phyloP scores from a whole-genome alignment of 805 yeast genomes.

The Nakazawaea sp. region DNA sequence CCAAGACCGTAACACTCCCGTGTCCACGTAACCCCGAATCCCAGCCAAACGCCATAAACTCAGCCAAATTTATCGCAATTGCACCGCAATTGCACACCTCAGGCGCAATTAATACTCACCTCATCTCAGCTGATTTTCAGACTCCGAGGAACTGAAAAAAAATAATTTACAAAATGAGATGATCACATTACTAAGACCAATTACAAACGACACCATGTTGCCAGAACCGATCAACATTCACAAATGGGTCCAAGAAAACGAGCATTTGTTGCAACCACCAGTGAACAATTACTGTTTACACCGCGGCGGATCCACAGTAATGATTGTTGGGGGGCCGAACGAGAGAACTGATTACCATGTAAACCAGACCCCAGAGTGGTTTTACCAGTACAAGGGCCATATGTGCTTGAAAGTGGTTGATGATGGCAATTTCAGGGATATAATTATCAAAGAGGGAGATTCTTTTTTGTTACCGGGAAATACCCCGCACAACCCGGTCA shows the following conservation, averaged over 20 bases:
- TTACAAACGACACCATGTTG: no score
- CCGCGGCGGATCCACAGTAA: constrained; percentile 86
- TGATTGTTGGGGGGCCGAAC: constrained; percentile 96
- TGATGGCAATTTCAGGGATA: constrained; percentile 67
- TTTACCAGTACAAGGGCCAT: constrained; percentile 78
- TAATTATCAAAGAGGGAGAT: constrained; percentile 76
- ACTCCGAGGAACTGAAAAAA: no score
- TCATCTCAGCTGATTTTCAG: no score
- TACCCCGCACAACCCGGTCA: constrained; percentile 84
- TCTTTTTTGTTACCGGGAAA: constrained; percentile 83
- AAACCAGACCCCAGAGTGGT: constrained; percentile 93
- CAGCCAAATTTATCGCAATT: no score
- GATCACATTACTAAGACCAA: no score
- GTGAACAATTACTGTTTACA: constrained; percentile 88
- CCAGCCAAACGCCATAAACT: no score
- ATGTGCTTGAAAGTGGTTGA: constrained; percentile 84
- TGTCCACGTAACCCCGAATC: no score
- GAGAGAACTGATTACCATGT: constrained; percentile 90
- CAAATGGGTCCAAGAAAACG: constrained; percentile 76
- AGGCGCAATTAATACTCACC: no score
- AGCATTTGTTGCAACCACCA: constrained; percentile 77
- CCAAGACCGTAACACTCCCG: no score
- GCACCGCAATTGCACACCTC: no score
- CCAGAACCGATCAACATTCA: constrained; percentile 69
- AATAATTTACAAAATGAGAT: no score